A percentile compares a stretch with the other conserved stretches of the same genome.
These are phyloP conservation scores for Backusella psychrophila DNA, from an alignment of 192 early-diverging fungal genomes.

Conservation along the genomic window DNA sequence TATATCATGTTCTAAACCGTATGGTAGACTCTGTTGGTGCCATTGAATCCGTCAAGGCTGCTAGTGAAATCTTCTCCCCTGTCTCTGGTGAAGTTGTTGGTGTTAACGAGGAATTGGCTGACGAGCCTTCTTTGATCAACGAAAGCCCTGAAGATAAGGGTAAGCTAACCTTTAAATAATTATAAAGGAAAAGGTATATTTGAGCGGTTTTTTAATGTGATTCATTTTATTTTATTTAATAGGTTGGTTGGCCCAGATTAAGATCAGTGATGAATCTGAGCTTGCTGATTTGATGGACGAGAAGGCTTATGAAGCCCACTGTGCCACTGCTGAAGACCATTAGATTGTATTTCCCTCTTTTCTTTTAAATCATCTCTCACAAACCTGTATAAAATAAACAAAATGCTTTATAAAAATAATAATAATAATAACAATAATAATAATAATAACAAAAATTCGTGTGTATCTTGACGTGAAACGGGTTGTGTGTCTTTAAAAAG, in stretches of 20 bases:
- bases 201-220: background rate
- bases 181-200: background rate
- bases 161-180: slow-evolving; percentile 29
- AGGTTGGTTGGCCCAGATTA: slow-evolving; percentile 95
- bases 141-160: slow-evolving; percentile 67
- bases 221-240: slow-evolving; percentile 14
- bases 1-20: background rate
- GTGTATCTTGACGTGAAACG: background rate
- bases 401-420: background rate
- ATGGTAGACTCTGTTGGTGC: slow-evolving; percentile 67
- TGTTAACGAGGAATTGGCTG: slow-evolving; percentile 64
- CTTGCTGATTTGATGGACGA: slow-evolving; percentile 72
- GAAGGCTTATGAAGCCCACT: slow-evolving; percentile 61
- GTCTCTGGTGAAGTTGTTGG: slow-evolving; percentile 79
- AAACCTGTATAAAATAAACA: slow-evolving; percentile 12
- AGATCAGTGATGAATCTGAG: slow-evolving; percentile 66
- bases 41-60: slow-evolving; percentile 95
- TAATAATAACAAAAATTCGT: background rate
- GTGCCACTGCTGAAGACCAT: slow-evolving; percentile 35
- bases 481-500: background rate
- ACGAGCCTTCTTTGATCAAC: slow-evolving; percentile 82
- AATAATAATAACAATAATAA: background rate
- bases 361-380: background rate
- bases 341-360: slow-evolving; percentile 11
- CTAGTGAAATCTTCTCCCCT: slow-evolving; percentile 89